phyloP scores from a whole-genome alignment of 257 asterid species.

The Dorcoceras hygrometricum region DNA sequence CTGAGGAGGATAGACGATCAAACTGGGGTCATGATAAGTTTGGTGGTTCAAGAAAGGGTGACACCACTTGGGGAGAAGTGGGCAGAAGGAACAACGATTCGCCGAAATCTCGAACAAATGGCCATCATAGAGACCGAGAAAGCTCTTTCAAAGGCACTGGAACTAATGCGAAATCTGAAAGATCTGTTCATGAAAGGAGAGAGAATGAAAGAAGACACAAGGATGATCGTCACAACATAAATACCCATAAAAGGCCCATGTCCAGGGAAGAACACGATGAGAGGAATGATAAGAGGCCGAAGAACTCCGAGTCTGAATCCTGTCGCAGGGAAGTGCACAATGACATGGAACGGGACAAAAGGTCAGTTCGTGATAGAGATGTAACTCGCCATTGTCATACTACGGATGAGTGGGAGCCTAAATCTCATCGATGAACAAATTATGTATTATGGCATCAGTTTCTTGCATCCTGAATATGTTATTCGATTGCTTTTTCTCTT shows the following conservation, averaged over 20 bases:
- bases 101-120: slow-evolving; percentile 28
- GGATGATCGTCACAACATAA: slow-evolving; percentile 29
- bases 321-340: slow-evolving; percentile 37
- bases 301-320: slow-evolving; percentile 41
- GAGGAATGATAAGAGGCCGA: slow-evolving; percentile 43
- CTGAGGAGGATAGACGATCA: slow-evolving; percentile 60
- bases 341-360: slow-evolving; percentile 36
- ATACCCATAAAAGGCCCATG: slow-evolving; percentile 36
- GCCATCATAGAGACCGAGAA: slow-evolving; percentile 19
- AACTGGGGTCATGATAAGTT: slow-evolving; percentile 53
- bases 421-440: background rate
- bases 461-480: too few species aligned
- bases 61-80: slow-evolving; percentile 28
- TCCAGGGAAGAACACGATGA: slow-evolving; percentile 39
- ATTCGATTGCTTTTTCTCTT: too few species aligned
- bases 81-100: slow-evolving; percentile 28
- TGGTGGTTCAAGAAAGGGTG: slow-evolving; percentile 41
- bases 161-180: slow-evolving; percentile 30
- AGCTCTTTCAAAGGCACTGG: slow-evolving; percentile 26
- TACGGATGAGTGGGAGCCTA: slow-evolving; percentile 19
- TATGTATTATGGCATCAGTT: too few species aligned
- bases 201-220: slow-evolving; percentile 28
- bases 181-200: slow-evolving; percentile 26
- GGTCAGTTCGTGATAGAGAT: slow-evolving; percentile 34
- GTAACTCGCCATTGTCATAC: slow-evolving; percentile 20